Conservation (phyloP, 176 grass and related monocot species). For the Thalia dealbata region DNA sequence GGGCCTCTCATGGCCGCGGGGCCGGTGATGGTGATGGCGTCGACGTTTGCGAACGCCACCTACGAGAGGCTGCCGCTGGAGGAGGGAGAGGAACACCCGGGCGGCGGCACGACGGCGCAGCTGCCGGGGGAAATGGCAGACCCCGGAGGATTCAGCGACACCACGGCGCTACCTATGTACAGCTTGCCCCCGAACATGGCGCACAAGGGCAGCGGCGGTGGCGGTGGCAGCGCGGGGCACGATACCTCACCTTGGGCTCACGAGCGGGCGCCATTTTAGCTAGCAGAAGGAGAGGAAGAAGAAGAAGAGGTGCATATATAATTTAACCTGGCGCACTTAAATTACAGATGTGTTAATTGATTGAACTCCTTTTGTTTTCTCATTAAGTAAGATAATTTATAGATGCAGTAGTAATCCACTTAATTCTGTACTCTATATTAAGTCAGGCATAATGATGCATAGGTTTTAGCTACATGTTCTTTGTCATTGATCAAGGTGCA, state of each 20-base stretch:
- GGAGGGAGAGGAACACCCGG: slow-evolving; percentile 10
- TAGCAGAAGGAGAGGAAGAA: too few species aligned
- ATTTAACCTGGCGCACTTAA: too few species aligned
- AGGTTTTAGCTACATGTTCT: too few species aligned
- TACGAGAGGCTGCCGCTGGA: slow-evolving; percentile 53
- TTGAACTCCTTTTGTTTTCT: too few species aligned
- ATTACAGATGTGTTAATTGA: too few species aligned
- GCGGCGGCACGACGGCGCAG: neutral
- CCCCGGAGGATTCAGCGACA: slow-evolving; percentile 1
- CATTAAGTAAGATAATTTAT: too few species aligned
- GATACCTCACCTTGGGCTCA: slow-evolving; percentile 24
- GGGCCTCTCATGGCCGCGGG: slow-evolving; percentile 35
- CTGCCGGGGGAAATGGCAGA: neutral
- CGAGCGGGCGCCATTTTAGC: slow-evolving; percentile 30
- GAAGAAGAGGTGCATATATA: too few species aligned
- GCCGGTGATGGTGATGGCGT: slow-evolving; percentile 41
- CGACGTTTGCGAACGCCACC: slow-evolving; percentile 45
- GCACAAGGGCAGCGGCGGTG: neutral
- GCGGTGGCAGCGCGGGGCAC: slow-evolving; percentile 19
- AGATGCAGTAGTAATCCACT: too few species aligned
- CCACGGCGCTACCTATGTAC: slow-evolving; percentile 23
- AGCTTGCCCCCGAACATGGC: slow-evolving; percentile 24
- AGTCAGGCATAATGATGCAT: too few species aligned
- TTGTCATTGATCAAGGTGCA: too few species aligned
- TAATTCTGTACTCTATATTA: too few species aligned